These are phyloP conservation scores for Balansia obtecta DNA, from an alignment of 2,329 filamentous ascomycete species.

Conservation along the genomic window DNA sequence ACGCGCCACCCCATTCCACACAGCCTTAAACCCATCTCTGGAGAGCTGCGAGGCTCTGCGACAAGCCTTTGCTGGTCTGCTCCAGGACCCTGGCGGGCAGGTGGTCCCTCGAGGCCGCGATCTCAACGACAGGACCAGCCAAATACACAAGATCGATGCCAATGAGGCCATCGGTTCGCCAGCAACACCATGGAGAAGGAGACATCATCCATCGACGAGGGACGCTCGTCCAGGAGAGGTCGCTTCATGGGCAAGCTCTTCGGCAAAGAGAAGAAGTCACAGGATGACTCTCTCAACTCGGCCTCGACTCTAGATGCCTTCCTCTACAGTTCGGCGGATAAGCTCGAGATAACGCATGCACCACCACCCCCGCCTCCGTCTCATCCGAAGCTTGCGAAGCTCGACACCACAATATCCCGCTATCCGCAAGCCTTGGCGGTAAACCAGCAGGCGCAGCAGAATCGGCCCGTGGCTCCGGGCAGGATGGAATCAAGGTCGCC, in stretches of 20 bases:
- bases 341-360: constrained; percentile 39
- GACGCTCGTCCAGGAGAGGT: constrained; percentile 32
- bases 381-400: constrained; percentile 37
- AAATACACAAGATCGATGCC: constrained; percentile 9
- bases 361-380: constrained; percentile 30
- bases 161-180: constrained; percentile 17
- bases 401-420: constrained; percentile 44
- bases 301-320: constrained; percentile 45
- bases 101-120: not conserved
- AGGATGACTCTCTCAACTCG: constrained; percentile 24
- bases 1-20: not conserved
- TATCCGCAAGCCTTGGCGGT: constrained; percentile 42
- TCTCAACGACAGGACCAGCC: not conserved
- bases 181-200: constrained; percentile 33
- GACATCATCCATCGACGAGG: constrained; percentile 25
- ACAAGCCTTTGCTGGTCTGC: not conserved
- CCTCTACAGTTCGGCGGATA: constrained; percentile 43
- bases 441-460: constrained; percentile 29
- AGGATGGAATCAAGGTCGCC: constrained; percentile 31
- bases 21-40: not conserved
- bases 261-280: constrained; percentile 26
- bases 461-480: constrained; percentile 26
- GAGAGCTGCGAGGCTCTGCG: not conserved
- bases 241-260: constrained; percentile 55
- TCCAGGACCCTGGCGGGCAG: constrained; percentile 1